phyloP scores from a whole-genome alignment of 176 grass and related monocot genomes.

The Dactylis glomerata region DNA sequence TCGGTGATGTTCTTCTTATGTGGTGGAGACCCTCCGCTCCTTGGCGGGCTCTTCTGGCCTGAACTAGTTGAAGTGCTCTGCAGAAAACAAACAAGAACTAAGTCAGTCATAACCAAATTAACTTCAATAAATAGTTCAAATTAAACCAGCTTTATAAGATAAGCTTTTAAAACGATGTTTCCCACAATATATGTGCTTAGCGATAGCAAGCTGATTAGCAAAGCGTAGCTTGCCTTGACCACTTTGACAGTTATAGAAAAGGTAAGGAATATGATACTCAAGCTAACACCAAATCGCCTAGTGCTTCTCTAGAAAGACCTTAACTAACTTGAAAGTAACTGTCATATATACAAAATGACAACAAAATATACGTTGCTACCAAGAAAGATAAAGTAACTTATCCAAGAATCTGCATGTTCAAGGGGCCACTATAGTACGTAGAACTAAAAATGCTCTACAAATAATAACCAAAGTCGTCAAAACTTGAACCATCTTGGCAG shows the following conservation, averaged over 20 bases:
- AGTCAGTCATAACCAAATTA: not conserved
- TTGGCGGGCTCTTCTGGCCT: slow-evolving; percentile 36
- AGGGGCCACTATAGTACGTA: not conserved
- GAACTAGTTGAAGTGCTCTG: slow-evolving; percentile 29
- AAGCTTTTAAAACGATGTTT: not conserved
- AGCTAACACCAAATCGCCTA: not conserved
- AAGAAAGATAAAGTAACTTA: not conserved
- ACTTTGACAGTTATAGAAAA: not conserved
- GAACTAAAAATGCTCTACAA: not conserved
- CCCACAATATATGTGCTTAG: not conserved
- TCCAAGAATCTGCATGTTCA: not conserved
- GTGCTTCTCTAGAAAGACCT: slow-evolving; percentile 29
- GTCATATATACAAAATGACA: slow-evolving; percentile 8
- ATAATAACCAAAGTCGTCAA: not conserved
- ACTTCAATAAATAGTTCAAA: not conserved
- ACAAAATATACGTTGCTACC: not conserved
- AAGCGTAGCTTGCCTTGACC: not conserved
- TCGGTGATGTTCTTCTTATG: slow-evolving; percentile 30
- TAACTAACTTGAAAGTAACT: slow-evolving; percentile 49
- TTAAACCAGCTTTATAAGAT: not conserved
- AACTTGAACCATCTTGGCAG: not conserved
- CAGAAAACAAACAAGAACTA: not conserved
- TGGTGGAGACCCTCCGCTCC: slow-evolving; percentile 40
- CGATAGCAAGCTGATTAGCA: not conserved
- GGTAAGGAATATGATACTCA: slow-evolving; percentile 13